Percentiles rank a stretch among this genome's conserved stretches.
Evolutionary conservation across 768 basidiomycete species (phyloP).

Genomic region (Ramaria sp.): DNA sequence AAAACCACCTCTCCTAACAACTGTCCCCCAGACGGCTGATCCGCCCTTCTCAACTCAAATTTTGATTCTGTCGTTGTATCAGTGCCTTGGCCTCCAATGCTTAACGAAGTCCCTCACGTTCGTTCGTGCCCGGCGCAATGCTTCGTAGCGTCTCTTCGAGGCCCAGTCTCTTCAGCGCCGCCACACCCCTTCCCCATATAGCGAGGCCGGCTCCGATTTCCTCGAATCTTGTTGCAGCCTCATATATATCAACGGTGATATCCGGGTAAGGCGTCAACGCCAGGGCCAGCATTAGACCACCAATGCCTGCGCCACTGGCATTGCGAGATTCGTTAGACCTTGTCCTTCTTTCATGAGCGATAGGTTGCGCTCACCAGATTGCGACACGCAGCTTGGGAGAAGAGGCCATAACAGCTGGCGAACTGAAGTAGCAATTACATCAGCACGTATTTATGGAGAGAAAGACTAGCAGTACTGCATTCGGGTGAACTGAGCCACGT

Average conservation of each 20-base stretch:
- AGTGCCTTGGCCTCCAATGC: background rate
- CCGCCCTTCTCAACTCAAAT: slow-evolving; percentile 37
- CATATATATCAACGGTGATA: slow-evolving; percentile 21
- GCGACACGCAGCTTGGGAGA: slow-evolving; percentile 30
- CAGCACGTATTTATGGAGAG: no score
- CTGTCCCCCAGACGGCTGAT: slow-evolving; percentile 25
- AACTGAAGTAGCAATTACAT: no score
- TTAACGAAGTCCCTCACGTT: background rate
- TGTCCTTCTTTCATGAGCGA: background rate
- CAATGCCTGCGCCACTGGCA: slow-evolving; percentile 21
- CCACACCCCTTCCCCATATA: slow-evolving; percentile 21
- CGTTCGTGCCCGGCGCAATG: slow-evolving; percentile 15
- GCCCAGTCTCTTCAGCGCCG: slow-evolving; percentile 17
- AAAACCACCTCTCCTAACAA: background rate
- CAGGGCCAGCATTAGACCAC: slow-evolving; percentile 21
- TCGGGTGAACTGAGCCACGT: no score
- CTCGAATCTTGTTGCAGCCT: slow-evolving; percentile 30
- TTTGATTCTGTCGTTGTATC: slow-evolving; percentile 24
- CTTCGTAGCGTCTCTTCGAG: slow-evolving; percentile 16
- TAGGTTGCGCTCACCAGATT: slow-evolving; percentile 34
- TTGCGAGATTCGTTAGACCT: slow-evolving; percentile 3
- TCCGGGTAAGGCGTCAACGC: slow-evolving; percentile 18
- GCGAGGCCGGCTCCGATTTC: slow-evolving; percentile 39
- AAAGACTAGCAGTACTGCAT: no score
- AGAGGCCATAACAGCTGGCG: no score